These are phyloP conservation scores for Polytolypa hystricis DNA, from an alignment of 2,329 filamentous ascomycete species.

Conservation along the genomic window DNA sequence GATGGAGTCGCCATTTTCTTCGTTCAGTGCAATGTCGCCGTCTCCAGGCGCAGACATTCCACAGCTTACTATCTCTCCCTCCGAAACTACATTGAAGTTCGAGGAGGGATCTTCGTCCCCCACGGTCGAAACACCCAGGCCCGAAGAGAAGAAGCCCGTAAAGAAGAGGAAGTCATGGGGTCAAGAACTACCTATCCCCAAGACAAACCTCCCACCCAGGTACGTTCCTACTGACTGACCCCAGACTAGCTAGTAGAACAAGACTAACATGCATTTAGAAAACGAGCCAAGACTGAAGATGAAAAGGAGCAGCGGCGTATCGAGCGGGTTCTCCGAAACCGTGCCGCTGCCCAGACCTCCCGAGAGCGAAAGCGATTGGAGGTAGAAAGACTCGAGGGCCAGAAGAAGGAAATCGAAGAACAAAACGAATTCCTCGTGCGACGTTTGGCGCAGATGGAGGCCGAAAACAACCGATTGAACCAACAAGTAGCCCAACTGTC, in stretches of 20 bases:
- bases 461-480: constrained; percentile 39
- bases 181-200: constrained; percentile 89
- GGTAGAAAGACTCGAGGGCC: constrained; percentile 67
- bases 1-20: constrained; percentile 25
- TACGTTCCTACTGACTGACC: constrained; percentile 30
- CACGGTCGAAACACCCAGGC: constrained; percentile 14
- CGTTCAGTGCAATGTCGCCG: constrained; percentile 22
- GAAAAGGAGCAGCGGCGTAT: constrained; percentile 98
- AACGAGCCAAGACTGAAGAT: constrained; percentile 96
- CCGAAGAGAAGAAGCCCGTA: constrained; percentile 55
- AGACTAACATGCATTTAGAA: constrained; percentile 41
- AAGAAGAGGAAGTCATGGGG: constrained; percentile 99
- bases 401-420: constrained; percentile 55
- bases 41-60: constrained; percentile 24
- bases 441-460: constrained; percentile 50
- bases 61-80: constrained; percentile 30
- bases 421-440: constrained; percentile 61
- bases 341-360: constrained; percentile 91
- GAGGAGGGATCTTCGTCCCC: constrained; percentile 16
- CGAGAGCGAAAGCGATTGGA: constrained; percentile 83
- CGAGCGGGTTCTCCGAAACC: constrained; percentile 92
- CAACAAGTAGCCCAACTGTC: constrained; percentile 41
- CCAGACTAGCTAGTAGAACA: too few relatives aligned
- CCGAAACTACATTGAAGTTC: constrained; percentile 27
- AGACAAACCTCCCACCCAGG: constrained; percentile 90